Evolutionary conservation across 352 stramenopile species (phyloP), one percentile per base, ranked within the genome.

Genomic region (Pythium dissimile): DNA sequence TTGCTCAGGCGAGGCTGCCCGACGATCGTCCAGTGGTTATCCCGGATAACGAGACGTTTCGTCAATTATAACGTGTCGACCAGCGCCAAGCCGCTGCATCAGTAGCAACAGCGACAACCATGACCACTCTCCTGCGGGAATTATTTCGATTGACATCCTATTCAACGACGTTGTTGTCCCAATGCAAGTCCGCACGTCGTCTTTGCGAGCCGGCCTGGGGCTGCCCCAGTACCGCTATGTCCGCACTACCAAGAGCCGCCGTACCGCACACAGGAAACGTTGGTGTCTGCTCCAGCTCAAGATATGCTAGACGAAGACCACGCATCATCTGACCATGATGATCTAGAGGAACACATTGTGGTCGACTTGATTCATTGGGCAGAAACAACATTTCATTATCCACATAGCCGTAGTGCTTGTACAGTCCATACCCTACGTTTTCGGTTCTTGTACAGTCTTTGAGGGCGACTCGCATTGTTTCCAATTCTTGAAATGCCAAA

Each of bases 391-490:
- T 49, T 49, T 31, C 13, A 30, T 49, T 49, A 49, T 49, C 42
- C 23, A 49, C 45, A 39, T 52, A 52, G 26, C 45, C 45, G 39
- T 28, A 52, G 23, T 52, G 45, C 27, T 37, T 26, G 23, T 52
- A 52, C 2, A 52, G 45, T 52, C 30, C 30, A 20, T 52, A 39
- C 27, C n/a, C 3, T 28, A 39, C 38, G 13, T 44, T 8, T 52
- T 52, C 27, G 26, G 26, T 28, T 9, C 39, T 39, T 26, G 6
- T 28, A 7, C 27, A 52, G 38, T 26, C 16, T 18, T 44, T 44
- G 16, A 44, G 38, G 8, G 38, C 38, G 26, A 44, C 38, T 44
- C 38, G 38, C 38, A 44, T 44, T 15, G 38, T 44, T 44, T 44
- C 38, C 30, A 41, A 30, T 38, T 46, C 30, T 41, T 31, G 18